Conservation (phyloP, 208 protist species). For the Leishmania martiniquensis region DNA sequence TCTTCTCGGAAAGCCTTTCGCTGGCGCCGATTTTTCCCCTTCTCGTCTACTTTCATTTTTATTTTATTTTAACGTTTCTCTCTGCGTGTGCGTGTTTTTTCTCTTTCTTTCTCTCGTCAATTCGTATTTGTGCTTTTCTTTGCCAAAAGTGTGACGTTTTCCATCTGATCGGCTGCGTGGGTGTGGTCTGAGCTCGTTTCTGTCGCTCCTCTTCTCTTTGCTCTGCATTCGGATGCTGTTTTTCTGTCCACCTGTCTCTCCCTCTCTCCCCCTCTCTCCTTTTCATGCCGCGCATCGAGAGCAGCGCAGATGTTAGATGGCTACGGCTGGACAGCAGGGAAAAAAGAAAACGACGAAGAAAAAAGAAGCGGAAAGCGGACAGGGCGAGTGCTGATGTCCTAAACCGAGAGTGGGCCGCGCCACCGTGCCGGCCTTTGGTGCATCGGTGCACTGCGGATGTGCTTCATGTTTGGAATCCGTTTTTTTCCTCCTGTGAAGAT, state of each 20-base stretch:
- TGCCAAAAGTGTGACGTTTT: neutral
- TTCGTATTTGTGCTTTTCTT: neutral
- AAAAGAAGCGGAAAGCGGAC: neutral
- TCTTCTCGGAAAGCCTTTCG: neutral
- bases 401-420: neutral
- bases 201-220: neutral
- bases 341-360: neutral
- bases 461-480: neutral
- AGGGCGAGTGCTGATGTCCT: neutral
- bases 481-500: neutral
- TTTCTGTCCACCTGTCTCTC: neutral
- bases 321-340: neutral
- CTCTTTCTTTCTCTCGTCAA: constrained; percentile 2
- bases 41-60: neutral
- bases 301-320: neutral
- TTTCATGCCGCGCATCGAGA: neutral
- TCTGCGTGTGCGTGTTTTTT: neutral
- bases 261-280: neutral
- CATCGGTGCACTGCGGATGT: neutral
- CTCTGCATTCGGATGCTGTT: too few relatives aligned
- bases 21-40: neutral
- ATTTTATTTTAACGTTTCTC: constrained; percentile 12
- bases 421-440: neutral
- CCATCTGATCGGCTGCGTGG: neutral
- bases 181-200: neutral